Evolutionary conservation across 495 filamentous ascomycete genomes (phyloP).

Genomic region (Xylaria scruposa): DNA sequence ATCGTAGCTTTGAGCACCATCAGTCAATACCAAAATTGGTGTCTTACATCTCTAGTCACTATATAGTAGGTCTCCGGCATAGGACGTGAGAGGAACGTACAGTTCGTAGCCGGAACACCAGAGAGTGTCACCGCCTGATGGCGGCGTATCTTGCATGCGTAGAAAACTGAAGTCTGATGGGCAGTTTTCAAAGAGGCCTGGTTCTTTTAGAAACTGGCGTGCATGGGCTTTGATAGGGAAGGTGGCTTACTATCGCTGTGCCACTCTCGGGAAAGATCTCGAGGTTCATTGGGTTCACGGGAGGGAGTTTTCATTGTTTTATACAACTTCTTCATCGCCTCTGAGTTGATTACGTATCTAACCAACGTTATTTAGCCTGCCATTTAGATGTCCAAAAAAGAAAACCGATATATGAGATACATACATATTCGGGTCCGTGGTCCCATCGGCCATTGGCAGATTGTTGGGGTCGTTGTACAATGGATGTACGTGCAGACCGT

Average conservation of each 20-base stretch:
- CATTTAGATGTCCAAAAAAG: neutral
- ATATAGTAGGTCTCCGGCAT: neutral
- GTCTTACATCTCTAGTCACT: constrained; percentile 21
- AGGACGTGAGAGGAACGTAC: constrained; percentile 28
- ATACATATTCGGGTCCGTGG: constrained; percentile 46
- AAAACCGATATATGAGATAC: neutral
- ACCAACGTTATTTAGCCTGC: neutral
- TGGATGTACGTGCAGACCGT: constrained; percentile 53
- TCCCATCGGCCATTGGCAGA: constrained; percentile 49
- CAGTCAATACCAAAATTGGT: neutral
- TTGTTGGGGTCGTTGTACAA: constrained; percentile 53
- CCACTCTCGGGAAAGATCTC: constrained; percentile 50
- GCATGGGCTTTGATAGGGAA: neutral
- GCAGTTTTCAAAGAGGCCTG: constrained; percentile 47
- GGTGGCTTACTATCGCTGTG: constrained; percentile 49
- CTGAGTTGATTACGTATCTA: constrained; percentile 56
- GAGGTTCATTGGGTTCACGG: constrained; percentile 40
- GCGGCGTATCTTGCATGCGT: constrained; percentile 49
- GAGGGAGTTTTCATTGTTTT: constrained; percentile 48
- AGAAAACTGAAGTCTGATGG: constrained; percentile 50
- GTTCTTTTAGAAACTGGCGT: neutral
- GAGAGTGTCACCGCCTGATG: constrained; percentile 51
- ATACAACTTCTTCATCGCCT: constrained; percentile 53
- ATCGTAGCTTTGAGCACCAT: constrained; percentile 34
- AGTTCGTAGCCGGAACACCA: constrained; percentile 56